Base-by-base conservation (phyloP, 192 early-diverging fungal species). In the Gigaspora rosea region DNA sequence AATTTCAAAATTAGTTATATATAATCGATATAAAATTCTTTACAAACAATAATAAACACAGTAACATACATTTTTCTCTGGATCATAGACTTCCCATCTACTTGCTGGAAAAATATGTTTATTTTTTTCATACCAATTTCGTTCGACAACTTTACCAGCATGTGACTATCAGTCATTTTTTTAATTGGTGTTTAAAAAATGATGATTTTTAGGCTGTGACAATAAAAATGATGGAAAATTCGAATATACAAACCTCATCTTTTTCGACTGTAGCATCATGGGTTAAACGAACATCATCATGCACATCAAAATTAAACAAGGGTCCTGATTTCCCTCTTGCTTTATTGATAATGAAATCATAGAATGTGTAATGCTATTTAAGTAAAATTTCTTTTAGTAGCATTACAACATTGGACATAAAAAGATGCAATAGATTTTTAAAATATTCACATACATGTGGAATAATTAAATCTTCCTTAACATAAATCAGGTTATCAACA, bases 391-490 rank as follows among this genome's bases (percentile, higher is more conserved):
- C 8, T 20, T 32, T 69, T 47, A 46, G 10, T 16, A 27, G 27
- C 16, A 50, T 49, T 20, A 47, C 8, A n/a, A 47, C 10, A 50
- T 69, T 32, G 32, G 47, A 69, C 67, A 32, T 33, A 6, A 41
- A n/a, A 47, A 47, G 47, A 76, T 20, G 49, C n/a, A 49, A 63
- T 58, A 7, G 13, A 66, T 8, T 6, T 18, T 56, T 54, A 18
- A n/a, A 18, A 18, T n/a, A 62, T 16, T 5, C 65, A 80, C 88
- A 79, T 81, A 92, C 91, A 80, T 97, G 96, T 22, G 97, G 97
- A 73, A 98, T 95, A 69, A 98, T 96, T 69, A 98, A 80, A 87
- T 97, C 96, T 83, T 97, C 95, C 82, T 98, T 98, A 51, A 97
- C 86, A 79, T 94, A 97, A 66, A 98, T 86, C 79, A 98, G 71